Evolutionary conservation across 169 alveolate species (phyloP).

Genomic region (Eimeria praecox): DNA sequence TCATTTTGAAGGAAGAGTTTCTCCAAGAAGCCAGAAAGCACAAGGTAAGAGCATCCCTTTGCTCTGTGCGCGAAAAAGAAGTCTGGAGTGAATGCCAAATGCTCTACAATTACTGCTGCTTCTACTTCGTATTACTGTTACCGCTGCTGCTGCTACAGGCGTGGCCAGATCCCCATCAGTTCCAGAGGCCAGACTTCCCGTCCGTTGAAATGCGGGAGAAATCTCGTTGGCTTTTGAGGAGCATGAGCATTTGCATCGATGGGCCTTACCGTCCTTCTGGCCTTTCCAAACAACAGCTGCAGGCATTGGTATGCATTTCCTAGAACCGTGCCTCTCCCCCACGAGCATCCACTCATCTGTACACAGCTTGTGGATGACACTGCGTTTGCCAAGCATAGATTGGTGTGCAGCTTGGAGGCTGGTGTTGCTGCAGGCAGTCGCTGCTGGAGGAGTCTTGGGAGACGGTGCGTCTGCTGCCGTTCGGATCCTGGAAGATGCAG

Average conservation of each 20-base stretch:
- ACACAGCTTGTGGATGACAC: neutral
- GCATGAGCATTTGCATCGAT: slow-evolving; percentile 34
- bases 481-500: slow-evolving; percentile 58
- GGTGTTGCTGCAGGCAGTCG: slow-evolving; percentile 54
- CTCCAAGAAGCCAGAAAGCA: slow-evolving; percentile 40
- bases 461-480: slow-evolving; percentile 52
- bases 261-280: slow-evolving; percentile 65
- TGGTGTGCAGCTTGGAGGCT: neutral
- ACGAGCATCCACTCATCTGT: neutral
- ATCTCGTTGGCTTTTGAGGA: slow-evolving; percentile 60
- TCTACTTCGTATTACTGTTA: neutral
- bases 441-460: slow-evolving; percentile 56
- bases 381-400: neutral
- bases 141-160: slow-evolving; percentile 36
- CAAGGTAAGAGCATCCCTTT: slow-evolving; percentile 29
- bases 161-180: slow-evolving; percentile 75
- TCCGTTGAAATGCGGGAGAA: slow-evolving; percentile 28
- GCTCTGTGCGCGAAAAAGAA: neutral
- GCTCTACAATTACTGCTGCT: neutral
- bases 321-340: neutral
- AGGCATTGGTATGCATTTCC: slow-evolving; percentile 10
- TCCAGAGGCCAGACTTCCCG: slow-evolving; percentile 70
- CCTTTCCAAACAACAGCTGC: slow-evolving; percentile 74
- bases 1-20: slow-evolving; percentile 54
- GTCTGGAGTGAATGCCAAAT: neutral